A percentile compares a stretch with the other conserved stretches of the same genome.
phyloP scores from a whole-genome alignment of 306 rosid genomes.

The Quercus berberidifolia region DNA sequence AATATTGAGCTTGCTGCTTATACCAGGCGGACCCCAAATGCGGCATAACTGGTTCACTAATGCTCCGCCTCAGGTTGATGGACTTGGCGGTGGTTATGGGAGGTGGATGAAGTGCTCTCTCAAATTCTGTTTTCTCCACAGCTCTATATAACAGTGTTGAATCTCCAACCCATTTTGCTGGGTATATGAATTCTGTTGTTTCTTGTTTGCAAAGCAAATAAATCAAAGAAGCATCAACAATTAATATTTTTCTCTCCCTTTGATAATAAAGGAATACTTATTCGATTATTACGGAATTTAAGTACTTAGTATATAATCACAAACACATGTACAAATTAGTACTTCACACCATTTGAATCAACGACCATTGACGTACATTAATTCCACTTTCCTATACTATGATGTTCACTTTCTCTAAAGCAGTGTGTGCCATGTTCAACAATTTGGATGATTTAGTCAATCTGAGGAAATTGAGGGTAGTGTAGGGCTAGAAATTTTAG shows the following conservation, averaged over 20 bases:
- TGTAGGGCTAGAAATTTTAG: neutral
- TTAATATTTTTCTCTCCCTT: no score
- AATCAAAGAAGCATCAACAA: neutral
- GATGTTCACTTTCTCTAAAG: neutral
- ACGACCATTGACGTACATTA: no score
- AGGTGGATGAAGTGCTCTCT: slow-evolving; percentile 79
- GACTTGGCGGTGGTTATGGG: slow-evolving; percentile 32
- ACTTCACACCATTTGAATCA: no score
- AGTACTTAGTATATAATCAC: no score
- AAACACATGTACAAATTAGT: no score
- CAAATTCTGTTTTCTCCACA: slow-evolving; percentile 58
- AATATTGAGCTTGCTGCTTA: slow-evolving; percentile 80
- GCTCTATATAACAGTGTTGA: slow-evolving; percentile 71
- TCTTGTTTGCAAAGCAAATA: neutral
- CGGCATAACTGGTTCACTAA: slow-evolving; percentile 61
- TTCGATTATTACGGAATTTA: no score
- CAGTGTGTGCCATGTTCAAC: neutral
- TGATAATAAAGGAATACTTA: no score
- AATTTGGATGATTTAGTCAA: neutral
- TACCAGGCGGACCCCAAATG: slow-evolving; percentile 90
- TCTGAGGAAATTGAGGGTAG: neutral
- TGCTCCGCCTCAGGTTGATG: slow-evolving; percentile 33
- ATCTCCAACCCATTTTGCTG: slow-evolving; percentile 88
- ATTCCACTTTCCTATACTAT: no score
- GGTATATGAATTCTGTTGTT: slow-evolving; percentile 73